phyloP scores from a whole-genome alignment of 306 rosid genomes.

The Pterocarpus santalinus region DNA sequence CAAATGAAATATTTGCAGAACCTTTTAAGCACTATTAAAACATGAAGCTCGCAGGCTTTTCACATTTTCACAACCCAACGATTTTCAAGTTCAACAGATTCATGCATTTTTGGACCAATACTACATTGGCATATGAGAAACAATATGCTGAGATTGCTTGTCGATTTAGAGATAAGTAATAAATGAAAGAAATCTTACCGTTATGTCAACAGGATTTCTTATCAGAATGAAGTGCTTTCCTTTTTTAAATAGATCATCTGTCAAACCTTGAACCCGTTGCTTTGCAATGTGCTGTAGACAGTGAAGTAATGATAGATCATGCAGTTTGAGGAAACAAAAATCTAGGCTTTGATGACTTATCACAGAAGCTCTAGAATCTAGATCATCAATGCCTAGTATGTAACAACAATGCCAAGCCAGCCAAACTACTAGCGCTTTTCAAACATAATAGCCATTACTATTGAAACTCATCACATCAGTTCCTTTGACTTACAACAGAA shows the following conservation, averaged over 20 bases:
- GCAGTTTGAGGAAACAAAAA: conserved; percentile 11
- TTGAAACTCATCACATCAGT: no score
- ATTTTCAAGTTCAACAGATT: neutral
- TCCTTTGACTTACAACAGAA: neutral
- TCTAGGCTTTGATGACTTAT: neutral
- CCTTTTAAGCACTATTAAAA: conserved; percentile 12
- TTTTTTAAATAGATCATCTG: conserved; percentile 68
- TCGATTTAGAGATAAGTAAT: conserved; percentile 20
- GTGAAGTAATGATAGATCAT: conserved; percentile 13
- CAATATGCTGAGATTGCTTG: conserved; percentile 7
- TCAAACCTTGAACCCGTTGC: conserved; percentile 67
- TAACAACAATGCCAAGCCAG: neutral
- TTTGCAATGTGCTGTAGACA: conserved; percentile 77
- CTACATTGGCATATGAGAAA: conserved; percentile 7
- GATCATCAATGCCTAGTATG: no score
- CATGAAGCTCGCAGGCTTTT: conserved; percentile 16
- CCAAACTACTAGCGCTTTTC: neutral
- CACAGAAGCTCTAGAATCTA: neutral
- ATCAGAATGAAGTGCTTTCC: conserved; percentile 87
- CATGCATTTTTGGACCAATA: conserved; percentile 16
- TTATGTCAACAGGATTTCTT: conserved; percentile 81
- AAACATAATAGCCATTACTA: neutral
- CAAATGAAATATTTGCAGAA: conserved; percentile 14
- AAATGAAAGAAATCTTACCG: conserved; percentile 57
- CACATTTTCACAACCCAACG: neutral